phyloP scores from a whole-genome alignment of 148 eudicot genomes.

The Vaccinium myrtillus region DNA sequence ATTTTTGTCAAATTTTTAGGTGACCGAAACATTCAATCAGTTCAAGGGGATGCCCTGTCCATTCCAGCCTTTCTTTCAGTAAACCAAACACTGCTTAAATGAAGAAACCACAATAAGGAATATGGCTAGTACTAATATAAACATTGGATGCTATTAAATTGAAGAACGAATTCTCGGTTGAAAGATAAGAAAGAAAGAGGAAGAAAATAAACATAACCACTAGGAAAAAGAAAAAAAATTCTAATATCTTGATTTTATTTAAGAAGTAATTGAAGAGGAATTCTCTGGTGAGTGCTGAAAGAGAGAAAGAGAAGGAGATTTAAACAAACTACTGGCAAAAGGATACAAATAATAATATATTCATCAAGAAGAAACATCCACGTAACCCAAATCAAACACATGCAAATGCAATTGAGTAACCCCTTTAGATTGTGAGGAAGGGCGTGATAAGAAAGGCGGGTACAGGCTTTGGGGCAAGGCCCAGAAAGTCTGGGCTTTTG shows the following conservation, averaged over 20 bases:
- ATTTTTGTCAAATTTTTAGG: neutral
- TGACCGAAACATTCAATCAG: neutral
- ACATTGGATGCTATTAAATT: neutral
- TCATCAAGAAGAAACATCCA: neutral
- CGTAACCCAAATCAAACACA: neutral
- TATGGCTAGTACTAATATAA: neutral
- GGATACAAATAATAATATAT: neutral
- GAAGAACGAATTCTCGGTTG: neutral
- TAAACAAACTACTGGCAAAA: neutral
- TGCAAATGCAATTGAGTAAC: neutral
- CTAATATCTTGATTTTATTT: neutral
- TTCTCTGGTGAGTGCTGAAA: neutral
- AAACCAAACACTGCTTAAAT: neutral
- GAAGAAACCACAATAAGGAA: neutral
- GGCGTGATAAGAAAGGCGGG: too few species aligned
- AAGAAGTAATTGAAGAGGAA: neutral
- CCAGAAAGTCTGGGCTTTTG: too few species aligned
- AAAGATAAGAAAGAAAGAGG: neutral
- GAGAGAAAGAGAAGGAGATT: neutral
- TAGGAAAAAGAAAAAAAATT: neutral
- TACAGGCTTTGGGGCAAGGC: too few species aligned
- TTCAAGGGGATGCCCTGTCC: neutral
- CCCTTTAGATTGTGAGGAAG: too few species aligned
- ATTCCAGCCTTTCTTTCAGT: neutral
- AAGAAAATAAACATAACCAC: neutral